Evolutionary conservation across 768 basidiomycete species (phyloP).

Genomic region (Serendipita sp.): DNA sequence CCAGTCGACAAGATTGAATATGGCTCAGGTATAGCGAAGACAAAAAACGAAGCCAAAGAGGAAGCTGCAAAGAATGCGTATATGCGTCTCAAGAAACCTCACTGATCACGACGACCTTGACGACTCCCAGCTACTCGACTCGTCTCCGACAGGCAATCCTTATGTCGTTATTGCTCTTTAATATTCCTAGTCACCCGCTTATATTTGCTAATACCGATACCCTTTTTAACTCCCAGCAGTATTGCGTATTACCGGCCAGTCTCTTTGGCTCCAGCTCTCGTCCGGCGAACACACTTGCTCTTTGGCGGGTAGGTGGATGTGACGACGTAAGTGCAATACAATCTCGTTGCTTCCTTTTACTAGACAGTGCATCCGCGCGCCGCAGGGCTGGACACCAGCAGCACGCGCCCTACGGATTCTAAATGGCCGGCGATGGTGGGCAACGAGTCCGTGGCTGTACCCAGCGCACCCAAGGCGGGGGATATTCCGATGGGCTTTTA

Average conservation of each 20-base stretch:
- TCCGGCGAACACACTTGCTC: neutral
- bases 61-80: neutral
- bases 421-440: too few relatives aligned
- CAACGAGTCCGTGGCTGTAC: too few relatives aligned
- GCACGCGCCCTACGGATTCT: too few relatives aligned
- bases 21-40: neutral
- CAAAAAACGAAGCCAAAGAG: neutral
- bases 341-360: too few relatives aligned
- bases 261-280: neutral
- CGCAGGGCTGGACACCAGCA: too few relatives aligned
- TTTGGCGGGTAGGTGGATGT: too few relatives aligned
- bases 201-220: neutral
- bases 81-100: neutral
- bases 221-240: neutral
- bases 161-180: neutral
- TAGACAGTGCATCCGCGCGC: too few relatives aligned
- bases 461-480: too few relatives aligned
- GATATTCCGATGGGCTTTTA: too few relatives aligned
- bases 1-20: neutral
- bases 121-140: neutral
- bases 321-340: too few relatives aligned
- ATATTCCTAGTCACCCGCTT: neutral
- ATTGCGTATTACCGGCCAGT: neutral
- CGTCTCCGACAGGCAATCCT: neutral
- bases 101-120: neutral